Evolutionary conservation across 2,329 filamentous ascomycete genomes (phyloP), one percentile per base, ranked within the genome.

Genomic region (Aspergillus tubingensis): DNA sequence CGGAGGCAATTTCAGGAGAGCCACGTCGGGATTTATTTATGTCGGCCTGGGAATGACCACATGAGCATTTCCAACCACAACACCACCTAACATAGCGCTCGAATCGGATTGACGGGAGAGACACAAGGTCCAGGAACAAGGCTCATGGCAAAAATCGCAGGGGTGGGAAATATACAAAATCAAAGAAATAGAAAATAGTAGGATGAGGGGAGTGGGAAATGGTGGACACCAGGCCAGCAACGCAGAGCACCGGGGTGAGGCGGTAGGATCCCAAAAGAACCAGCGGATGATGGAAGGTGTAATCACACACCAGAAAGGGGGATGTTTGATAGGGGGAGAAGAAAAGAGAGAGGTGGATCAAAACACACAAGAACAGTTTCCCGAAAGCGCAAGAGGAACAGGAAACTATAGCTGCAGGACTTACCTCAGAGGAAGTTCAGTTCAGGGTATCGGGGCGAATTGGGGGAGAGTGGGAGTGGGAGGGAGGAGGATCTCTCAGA

Each of bases 11-110:
- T 65, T 69, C 64, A 67, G 61, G 67, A 67, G 57, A 62, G 62
- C 65, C 65, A 68, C 65, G 67, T 65, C 61, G 63, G 63, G 53
- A 62, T 63, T 68, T 75, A 67, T 70, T 70, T 70, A 68, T 67
- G 65, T 69, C 66, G 67, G 67, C 68, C 72, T 72, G 66, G 62
- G 54, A 64, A 67, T 59, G 65, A 65, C 61, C 57, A 68, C 51
- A 69, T 74, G 64, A 76, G 72, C 67, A 65, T 61, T 64, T 65
- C 57, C 60, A 58, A 62, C 61, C 57, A 65, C 64, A 62, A 58
- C 51, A 65, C 39, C 60, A 39, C 49, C 55, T 27, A 58, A 39
- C 50, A 62, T 54, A 55, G 54, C 57, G 44, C 27, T 57, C 21
- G 39, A 58, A 36, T 55, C 51, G 38, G 51, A 49, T 48, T 15